Evolutionary conservation across 2,329 filamentous ascomycete genomes (phyloP).

Genomic region (Aureobasidium sp.): DNA sequence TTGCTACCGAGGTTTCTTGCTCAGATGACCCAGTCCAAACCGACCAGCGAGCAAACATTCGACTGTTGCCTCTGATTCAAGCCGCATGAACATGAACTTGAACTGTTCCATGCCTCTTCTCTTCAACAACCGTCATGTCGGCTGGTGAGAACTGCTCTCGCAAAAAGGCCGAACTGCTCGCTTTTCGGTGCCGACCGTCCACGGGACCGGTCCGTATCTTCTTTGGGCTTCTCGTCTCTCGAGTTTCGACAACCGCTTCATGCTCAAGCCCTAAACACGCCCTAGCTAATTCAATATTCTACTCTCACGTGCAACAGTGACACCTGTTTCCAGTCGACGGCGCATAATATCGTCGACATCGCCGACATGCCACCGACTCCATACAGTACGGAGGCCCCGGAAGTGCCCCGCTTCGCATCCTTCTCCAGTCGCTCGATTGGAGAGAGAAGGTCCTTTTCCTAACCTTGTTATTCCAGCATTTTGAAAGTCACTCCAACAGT

Average conservation of each 20-base stretch:
- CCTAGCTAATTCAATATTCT: background rate
- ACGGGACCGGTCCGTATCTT: background rate
- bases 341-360: background rate
- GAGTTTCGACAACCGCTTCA: background rate
- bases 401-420: constrained; percentile 3
- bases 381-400: background rate
- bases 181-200: background rate
- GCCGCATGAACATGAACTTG: background rate
- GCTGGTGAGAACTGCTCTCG: background rate
- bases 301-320: background rate
- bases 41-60: background rate
- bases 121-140: background rate
- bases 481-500: background rate
- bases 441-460: background rate
- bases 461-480: background rate
- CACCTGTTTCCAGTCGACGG: background rate
- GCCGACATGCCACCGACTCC: constrained; percentile 12
- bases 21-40: background rate
- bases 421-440: background rate
- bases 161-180: background rate
- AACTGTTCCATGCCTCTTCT: background rate
- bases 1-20: constrained; percentile 7
- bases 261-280: background rate
- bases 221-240: too few relatives aligned
- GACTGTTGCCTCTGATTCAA: background rate